These are phyloP conservation scores for Sporothrix protearum DNA, from an alignment of 2,329 filamentous ascomycete species.

Conservation along the genomic window DNA sequence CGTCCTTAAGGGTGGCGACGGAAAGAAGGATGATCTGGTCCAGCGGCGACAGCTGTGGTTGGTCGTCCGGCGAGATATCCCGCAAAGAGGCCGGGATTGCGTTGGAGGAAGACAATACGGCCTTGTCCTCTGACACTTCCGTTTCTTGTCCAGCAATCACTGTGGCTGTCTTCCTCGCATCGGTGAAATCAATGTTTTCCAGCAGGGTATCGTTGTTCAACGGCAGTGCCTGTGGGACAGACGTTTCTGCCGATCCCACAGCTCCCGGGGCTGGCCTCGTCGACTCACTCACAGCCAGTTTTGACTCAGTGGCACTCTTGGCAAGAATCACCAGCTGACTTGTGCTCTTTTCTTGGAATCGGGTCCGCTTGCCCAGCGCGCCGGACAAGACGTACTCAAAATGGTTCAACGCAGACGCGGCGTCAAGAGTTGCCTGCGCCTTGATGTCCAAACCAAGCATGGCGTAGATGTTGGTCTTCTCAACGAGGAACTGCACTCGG, in stretches of 20 bases:
- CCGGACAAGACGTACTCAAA: conserved; percentile 83
- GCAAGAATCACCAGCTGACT: conserved; percentile 91
- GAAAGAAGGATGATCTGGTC: conserved; percentile 90
- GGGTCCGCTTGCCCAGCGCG: conserved; percentile 78
- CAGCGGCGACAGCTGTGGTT: conserved; percentile 75
- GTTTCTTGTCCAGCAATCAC: conserved; percentile 31
- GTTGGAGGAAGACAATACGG: neutral
- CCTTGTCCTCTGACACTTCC: neutral
- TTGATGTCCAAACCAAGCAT: conserved; percentile 77
- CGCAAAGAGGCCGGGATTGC: conserved; percentile 59
- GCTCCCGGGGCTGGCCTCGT: neutral
- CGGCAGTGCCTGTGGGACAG: conserved; percentile 64
- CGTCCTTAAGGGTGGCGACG: conserved; percentile 84
- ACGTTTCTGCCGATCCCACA: neutral
- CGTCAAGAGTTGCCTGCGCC: conserved; percentile 66
- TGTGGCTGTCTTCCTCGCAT: conserved; percentile 30
- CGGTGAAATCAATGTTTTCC: conserved; percentile 76
- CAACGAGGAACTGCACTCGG: conserved; percentile 70
- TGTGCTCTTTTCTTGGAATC: conserved; percentile 71
- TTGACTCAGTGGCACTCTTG: conserved; percentile 52
- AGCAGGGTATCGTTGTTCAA: conserved; percentile 91
- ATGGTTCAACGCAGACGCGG: conserved; percentile 62
- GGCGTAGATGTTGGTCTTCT: conserved; percentile 78
- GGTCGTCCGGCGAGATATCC: conserved; percentile 68
- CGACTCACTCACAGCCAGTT: neutral